Conservation (phyloP, 805 yeast genomes). For the Lachancea nothofagi region DNA sequence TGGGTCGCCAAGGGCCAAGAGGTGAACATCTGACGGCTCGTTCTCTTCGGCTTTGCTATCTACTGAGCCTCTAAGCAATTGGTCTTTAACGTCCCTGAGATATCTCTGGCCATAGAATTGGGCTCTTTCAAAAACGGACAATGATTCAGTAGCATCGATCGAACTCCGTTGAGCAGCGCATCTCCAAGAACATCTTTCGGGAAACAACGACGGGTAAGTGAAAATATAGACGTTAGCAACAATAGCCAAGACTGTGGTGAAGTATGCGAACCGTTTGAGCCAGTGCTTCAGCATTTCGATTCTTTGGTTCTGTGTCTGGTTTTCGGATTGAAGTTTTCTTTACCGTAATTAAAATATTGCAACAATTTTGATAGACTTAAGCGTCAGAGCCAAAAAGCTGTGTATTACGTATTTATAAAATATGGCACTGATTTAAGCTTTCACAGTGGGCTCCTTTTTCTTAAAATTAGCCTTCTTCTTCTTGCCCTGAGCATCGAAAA, state of each 20-base stretch:
- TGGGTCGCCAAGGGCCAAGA: conserved; percentile 92
- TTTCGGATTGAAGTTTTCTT: neutral
- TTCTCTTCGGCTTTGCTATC: conserved; percentile 1
- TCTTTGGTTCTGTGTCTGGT: neutral
- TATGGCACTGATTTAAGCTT: conserved; percentile 1
- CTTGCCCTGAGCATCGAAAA: conserved; percentile 74
- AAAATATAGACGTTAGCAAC: conserved; percentile 58
- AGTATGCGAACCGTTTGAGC: conserved; percentile 20
- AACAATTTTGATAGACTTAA: too few species aligned
- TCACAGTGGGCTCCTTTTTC: conserved; percentile 4
- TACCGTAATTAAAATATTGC: too few species aligned
- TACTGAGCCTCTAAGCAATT: conserved; percentile 7
- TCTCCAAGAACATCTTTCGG: conserved; percentile 58
- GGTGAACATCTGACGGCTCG: conserved; percentile 44
- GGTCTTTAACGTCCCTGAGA: conserved; percentile 28
- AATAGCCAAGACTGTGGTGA: conserved; percentile 35
- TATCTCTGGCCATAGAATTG: conserved; percentile 27
- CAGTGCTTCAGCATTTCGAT: conserved; percentile 9
- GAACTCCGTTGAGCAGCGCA: conserved; percentile 10
- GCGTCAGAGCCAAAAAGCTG: neutral
- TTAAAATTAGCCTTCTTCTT: conserved; percentile 35
- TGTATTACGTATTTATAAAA: neutral
- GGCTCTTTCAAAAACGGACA: conserved; percentile 20
- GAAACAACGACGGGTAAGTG: conserved; percentile 64
- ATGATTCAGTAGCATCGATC: conserved; percentile 9